Percentiles rank a stretch among this genome's conserved stretches.
These are phyloP conservation scores for Marasmius tenuissimus DNA, from an alignment of 1,284 basidiomycete genomes.

Conservation along the genomic window DNA sequence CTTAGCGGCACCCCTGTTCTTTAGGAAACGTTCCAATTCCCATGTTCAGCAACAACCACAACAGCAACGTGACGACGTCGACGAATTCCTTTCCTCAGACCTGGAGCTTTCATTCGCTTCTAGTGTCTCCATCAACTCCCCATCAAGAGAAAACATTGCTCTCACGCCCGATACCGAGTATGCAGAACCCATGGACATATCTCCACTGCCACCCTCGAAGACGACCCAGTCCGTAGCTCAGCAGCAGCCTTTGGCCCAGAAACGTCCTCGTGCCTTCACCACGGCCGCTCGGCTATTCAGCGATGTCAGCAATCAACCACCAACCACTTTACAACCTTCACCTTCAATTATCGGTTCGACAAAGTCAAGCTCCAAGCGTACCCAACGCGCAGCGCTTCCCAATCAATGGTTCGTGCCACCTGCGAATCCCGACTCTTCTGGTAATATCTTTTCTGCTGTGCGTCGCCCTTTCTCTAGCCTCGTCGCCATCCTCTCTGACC, in stretches of 20 bases:
- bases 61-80: constrained; percentile 48
- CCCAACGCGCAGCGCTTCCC: constrained; percentile 61
- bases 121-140: constrained; percentile 74
- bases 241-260: constrained; percentile 26
- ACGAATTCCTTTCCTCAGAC: constrained; percentile 69
- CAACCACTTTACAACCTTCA: constrained; percentile 14
- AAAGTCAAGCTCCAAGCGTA: constrained; percentile 45
- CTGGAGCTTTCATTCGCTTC: constrained; percentile 80
- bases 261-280: constrained; percentile 60
- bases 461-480: constrained; percentile 20
- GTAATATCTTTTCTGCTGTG: constrained; percentile 29
- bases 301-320: constrained; percentile 60
- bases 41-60: constrained; percentile 22
- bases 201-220: constrained; percentile 54
- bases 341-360: constrained; percentile 34
- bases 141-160: constrained; percentile 44
- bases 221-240: constrained; percentile 24
- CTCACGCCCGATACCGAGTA: constrained; percentile 46
- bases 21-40: constrained; percentile 47
- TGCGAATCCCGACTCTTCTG: constrained; percentile 8
- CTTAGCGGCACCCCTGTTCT: constrained; percentile 51
- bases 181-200: constrained; percentile 75
- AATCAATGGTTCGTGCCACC: constrained; percentile 53
- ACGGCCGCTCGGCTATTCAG: constrained; percentile 63
- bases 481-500: not conserved